Base-by-base conservation (phyloP, 805 yeast species). In the Starmerella vitae region DNA sequence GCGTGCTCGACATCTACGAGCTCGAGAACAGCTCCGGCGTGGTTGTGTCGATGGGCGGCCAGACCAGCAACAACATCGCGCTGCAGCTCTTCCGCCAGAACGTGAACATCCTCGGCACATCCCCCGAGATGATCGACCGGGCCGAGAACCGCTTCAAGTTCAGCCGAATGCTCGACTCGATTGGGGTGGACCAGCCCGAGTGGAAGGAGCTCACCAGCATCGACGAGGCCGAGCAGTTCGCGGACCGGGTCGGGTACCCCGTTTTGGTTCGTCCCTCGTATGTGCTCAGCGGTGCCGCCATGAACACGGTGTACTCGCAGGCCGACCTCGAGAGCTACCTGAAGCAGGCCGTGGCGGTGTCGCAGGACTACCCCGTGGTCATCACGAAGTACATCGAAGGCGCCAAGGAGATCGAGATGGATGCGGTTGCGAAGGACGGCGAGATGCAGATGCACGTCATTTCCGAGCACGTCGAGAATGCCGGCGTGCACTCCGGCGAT, bases 401-500 rank as follows among this genome's bases (percentile, higher is more conserved):
- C 48, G 97, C 98, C 19, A 78, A 85, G 62, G 98, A 88, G 65
- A 88, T 88, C 53, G 98, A 88, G 62, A 81, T 88, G 52, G 98
- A 88, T 66, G 97, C 85, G 44, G 98, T 88, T 56, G 97, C 97
- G 33, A 65, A 73, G 52, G 70, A 85, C 41, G 98, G 98, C 54
- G 63, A 75, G 54, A 83, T 88, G 39, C 65, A 88, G 37, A 93
- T 88, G 42, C 98, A 88, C 62, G 97, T 94, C 43, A 81, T 88
- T 43, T 82, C 94, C 48, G 98, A 91, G 64, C 98, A 88, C 61
- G 93, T 86, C 56, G 98, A 88, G 66, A 85, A 86, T 56, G 98
- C 98, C 8, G 98, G 98, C 70, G 80, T 91, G 43, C 98, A 88
- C 66, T 86, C 96, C 37, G 98, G 98, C 63, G 98, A 88, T 64